Evolutionary conservation across 148 eudicot genomes (phyloP).

Genomic region (Dysphania ambrosioides): DNA sequence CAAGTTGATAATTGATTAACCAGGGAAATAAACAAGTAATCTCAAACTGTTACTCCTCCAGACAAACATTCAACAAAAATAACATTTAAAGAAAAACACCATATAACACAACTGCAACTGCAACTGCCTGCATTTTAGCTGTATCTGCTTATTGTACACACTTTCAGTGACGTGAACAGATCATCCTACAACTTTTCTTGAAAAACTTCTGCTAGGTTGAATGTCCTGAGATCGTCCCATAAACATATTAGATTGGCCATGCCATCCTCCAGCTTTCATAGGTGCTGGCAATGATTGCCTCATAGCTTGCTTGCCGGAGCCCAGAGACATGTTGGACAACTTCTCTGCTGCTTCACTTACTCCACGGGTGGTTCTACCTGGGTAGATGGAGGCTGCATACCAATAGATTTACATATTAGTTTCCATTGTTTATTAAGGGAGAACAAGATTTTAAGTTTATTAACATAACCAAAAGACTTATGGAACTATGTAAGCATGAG

Average conservation of each 20-base stretch:
- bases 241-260: conserved; percentile 50
- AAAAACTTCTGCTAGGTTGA: conserved; percentile 44
- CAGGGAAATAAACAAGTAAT: too few relatives aligned
- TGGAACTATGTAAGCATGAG: not conserved
- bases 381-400: conserved; percentile 36
- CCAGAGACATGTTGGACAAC: conserved; percentile 53
- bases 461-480: not conserved
- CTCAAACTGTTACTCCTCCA: not conserved
- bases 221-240: conserved; percentile 50
- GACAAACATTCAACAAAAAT: too few relatives aligned
- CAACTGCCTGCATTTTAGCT: not conserved
- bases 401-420: not conserved
- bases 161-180: not conserved
- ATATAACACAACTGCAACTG: not conserved
- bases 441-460: not conserved
- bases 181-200: conserved; percentile 74
- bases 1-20: too few relatives aligned
- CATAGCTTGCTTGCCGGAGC: conserved; percentile 41
- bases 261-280: conserved; percentile 92
- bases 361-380: conserved; percentile 45
- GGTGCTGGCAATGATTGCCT: conserved; percentile 58
- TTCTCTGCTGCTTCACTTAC: conserved; percentile 56
- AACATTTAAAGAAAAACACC: conserved; percentile 2
- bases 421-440: too few relatives aligned
- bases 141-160: conserved; percentile 2